Evolutionary conservation across 2,329 filamentous ascomycete genomes (phyloP), one percentile per base, ranked within the genome.

Genomic region (Huntiella bhutanensis): DNA sequence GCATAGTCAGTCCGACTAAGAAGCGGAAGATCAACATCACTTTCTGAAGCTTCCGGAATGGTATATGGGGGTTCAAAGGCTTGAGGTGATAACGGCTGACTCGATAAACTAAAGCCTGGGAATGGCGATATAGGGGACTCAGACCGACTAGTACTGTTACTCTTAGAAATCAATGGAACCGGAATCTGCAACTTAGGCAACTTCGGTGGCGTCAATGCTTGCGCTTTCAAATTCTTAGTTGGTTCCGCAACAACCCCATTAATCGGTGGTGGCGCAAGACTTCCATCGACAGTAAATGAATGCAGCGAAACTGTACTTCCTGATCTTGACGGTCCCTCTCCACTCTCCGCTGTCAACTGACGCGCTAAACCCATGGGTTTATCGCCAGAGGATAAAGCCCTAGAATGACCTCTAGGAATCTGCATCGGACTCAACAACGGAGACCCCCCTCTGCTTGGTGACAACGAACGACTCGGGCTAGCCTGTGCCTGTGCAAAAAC

Each of bases 381-480:
- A 22, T 68, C 62, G 28, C 68, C 67, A 2, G 65, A 66, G 4
- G 70, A 73, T 11, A 65, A 54, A 0, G 70, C 66, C 6, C 70
- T 8, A 17, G 22, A 42, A 16, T 28, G 17, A 13, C 40, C 33
- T 13, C 19, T 41, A 16, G 16, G 34, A 33, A 19, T 19, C 22
- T 22, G 11, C n/a, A 35, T 33, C 4, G 33, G 45, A 39, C 46
- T 47, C n/a, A 41, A 16, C 12, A 33, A 28, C 3, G 22, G 15
- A 34, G 35, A 40, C 6, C 17, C 22, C 2, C 22, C 22, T 28
- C 8, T 2, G 8, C 22, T 28, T 10, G 22, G 22, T 28, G 22
- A 28, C 22, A 28, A 28, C 22, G 22, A 28, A 10, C 22, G 22
- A 28, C 22, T 28, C 22, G 22, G 22, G 11, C 15, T 49, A 28